Base-by-base conservation (phyloP, 176 grass and related monocot genomes). In the Luzula sylvatica region DNA sequence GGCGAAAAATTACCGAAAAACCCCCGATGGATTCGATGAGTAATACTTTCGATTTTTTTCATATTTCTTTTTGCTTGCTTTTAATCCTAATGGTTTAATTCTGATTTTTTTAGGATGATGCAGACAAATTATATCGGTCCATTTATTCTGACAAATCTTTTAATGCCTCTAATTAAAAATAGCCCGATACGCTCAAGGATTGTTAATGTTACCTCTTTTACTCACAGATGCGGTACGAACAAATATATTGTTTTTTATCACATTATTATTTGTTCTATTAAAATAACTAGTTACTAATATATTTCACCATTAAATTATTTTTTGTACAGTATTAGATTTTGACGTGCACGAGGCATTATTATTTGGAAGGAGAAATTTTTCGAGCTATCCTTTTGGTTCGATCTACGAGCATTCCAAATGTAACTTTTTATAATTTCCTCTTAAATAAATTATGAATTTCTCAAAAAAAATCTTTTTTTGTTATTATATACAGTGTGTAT, bases 121-220 rank as follows among this genome's bases (percentile, higher is more conserved):
- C 65, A 86, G 65, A 74, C 78, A 60, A 96, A 96, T 81, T 96
- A 89, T 56, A 29, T 96, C 14, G 81, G 92, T 46, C 71, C 85
- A 56, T 96, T 96, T 70, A 29, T 73, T 43, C 56, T 96, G 18
- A 86, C 84, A 55, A 89, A 16, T 76, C 50, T 63, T 71, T 71
- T 96, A 27, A 56, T 89, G 64, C 84, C 90, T 35, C 53, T 96
- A 59, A 80, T 96, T 26, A 86, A 82, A 58, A 96, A 71, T 63
- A 96, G 90, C 46, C 52, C 42, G 3, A 42, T 67, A 46, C 77
- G 74, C 43, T 79, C 84, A 42, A 58, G 85, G 25, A 68, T 96
- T 13, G 81, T 96, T 72, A 89, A 96, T 57, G 53, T 96, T 30
- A 86, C 92, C 39, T 96, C 92, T 65, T 96, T 96, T 60, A 96